Evolutionary conservation across 768 basidiomycete genomes (phyloP), one percentile per base, ranked within the genome.

Genomic region (Sarcomyxa edulis): DNA sequence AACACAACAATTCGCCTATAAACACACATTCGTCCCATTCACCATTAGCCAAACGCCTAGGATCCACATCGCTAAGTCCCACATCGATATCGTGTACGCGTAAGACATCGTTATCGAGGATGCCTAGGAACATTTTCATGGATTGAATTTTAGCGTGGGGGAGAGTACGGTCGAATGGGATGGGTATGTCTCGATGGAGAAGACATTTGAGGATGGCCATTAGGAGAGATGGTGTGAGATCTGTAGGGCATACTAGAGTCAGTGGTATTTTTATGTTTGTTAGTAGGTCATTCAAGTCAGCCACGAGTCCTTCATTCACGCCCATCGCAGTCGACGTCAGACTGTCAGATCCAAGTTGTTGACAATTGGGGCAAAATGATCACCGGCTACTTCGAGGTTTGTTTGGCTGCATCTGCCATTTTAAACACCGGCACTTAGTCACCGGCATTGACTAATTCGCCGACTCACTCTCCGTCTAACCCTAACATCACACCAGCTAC

Each of bases 91-190:
- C 50, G n/a, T n/a, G n/a, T 9, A 3, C 6, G 47, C 64, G 52
- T 10, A 88, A 51, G 24, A 87, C 58, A 44, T 88, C 84, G 21
- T 64, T 71, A 44, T 84, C 80, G 5, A 89, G 65, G 5, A 86
- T 73, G 1, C 85, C 85, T 6, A 89, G 66, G 39, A 90, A 82
- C 3, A 88, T 65, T 49, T 88, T 85, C 68, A 83, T 80, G 22
- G 73, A 74, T 32, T 81, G 73, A 1, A 84, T 55, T 48, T 78
- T 78, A 6, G 66, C 62, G 1, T 41, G 45, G 5, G 68, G 60
- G 4, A 32, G 41, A 40, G 40, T 42, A 37, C 46, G 45, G 11
- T 49, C 30, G 8, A 33, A 29, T n/a, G 41, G 27, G 8, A 78
- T 62, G 3, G 77, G 74, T 7, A 88, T 72, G 18, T 78, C 74